phyloP scores from a whole-genome alignment of 2,329 filamentous ascomycete species.

The Drechslera avenae region DNA sequence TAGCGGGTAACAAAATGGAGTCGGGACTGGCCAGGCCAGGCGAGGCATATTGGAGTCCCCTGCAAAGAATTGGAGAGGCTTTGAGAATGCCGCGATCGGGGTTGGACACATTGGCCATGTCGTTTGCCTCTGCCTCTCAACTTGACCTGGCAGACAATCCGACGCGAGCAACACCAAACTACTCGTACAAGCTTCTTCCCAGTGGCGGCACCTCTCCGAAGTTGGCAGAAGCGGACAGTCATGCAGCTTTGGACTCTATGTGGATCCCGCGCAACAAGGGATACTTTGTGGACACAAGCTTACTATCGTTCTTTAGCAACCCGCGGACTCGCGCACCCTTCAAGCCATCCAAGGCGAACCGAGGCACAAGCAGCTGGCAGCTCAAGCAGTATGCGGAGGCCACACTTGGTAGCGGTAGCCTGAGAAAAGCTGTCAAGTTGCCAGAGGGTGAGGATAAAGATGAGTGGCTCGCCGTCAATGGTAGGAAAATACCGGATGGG shows the following conservation, averaged over 20 bases:
- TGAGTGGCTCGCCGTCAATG: conserved; percentile 97
- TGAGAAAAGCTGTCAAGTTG: conserved; percentile 94
- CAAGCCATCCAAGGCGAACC: conserved; percentile 81
- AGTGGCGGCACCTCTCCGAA: background rate
- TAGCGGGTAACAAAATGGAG: background rate
- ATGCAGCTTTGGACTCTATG: background rate
- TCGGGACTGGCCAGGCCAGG: too few relatives aligned
- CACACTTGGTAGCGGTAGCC: conserved; percentile 89
- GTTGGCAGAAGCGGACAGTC: background rate
- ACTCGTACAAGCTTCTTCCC: too few relatives aligned
- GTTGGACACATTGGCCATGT: background rate
- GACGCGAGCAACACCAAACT: too few relatives aligned
- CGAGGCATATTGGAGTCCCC: background rate
- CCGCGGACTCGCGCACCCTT: conserved; percentile 89
- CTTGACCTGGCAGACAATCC: too few relatives aligned
- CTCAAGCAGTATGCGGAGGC: conserved; percentile 97
- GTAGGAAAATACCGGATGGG: conserved; percentile 56
- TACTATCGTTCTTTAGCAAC: conserved; percentile 64
- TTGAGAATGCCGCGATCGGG: background rate
- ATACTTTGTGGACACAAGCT: conserved; percentile 33
- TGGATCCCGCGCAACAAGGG: too few relatives aligned
- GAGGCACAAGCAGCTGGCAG: conserved; percentile 90
- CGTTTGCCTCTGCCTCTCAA: too few relatives aligned
- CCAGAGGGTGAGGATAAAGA: conserved; percentile 97
- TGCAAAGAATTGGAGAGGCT: background rate